phyloP scores from a whole-genome alignment of 148 eudicot genomes.

The Cornus kousa region DNA sequence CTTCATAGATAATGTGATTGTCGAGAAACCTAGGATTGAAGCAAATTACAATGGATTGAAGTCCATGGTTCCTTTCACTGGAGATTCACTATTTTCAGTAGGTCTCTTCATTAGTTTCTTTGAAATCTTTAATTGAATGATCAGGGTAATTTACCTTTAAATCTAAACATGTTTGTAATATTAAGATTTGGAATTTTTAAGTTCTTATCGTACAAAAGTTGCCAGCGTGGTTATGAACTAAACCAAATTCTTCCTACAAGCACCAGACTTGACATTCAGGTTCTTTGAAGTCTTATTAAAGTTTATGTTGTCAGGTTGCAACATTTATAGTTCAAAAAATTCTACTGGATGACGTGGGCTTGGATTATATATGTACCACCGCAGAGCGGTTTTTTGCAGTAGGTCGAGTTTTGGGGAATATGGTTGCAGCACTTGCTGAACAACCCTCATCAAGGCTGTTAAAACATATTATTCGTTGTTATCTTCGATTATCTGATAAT shows the following conservation, averaged over 20 bases:
- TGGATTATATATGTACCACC: constrained; percentile 97
- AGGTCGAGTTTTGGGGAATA: constrained; percentile 81
- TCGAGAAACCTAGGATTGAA: background rate
- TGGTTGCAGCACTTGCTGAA: constrained; percentile 90
- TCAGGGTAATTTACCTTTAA: background rate
- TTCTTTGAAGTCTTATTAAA: constrained; percentile 6
- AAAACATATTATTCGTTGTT: constrained; percentile 91
- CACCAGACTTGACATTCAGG: constrained; percentile 2
- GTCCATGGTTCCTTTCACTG: background rate
- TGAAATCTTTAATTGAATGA: background rate
- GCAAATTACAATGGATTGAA: background rate
- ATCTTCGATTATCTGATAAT: constrained; percentile 87
- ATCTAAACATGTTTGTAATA: background rate
- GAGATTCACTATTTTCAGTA: background rate
- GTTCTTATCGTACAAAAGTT: background rate
- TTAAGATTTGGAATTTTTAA: too few species aligned
- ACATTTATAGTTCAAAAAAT: constrained; percentile 96
- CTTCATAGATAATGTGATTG: background rate
- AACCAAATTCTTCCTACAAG: background rate
- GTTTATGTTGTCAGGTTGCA: constrained; percentile 63
- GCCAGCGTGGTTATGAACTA: background rate
- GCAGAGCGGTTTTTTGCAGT: constrained; percentile 98
- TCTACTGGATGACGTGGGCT: constrained; percentile 91
- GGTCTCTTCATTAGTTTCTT: background rate
- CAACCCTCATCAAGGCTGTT: constrained; percentile 86